A percentile compares a stretch with the other conserved stretches of the same genome.
Conservation (phyloP, 1,284 basidiomycete genomes). For the Apiotrichum montevideense region DNA sequence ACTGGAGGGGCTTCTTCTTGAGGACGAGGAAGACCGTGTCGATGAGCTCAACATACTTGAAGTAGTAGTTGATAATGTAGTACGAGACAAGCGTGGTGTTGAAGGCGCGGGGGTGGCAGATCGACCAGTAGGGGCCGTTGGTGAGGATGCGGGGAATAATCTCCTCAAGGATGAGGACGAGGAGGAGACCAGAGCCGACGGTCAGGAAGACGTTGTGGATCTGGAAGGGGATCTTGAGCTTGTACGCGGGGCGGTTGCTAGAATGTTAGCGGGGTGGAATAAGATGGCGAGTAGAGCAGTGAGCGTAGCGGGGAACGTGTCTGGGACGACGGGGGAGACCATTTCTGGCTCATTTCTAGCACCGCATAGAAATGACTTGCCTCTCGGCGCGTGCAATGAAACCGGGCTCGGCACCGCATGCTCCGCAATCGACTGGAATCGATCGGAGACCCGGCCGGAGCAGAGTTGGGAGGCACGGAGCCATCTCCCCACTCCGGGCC, state of each 20-base stretch:
- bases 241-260: slow-evolving; percentile 59
- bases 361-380: too few relatives aligned
- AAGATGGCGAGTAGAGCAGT: not conserved
- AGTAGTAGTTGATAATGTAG: slow-evolving; percentile 98
- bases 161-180: slow-evolving; percentile 84
- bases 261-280: not conserved
- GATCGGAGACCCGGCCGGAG: too few relatives aligned
- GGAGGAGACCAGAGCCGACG: slow-evolving; percentile 69
- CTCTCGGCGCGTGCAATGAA: too few relatives aligned
- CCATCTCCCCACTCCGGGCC: too few relatives aligned
- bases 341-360: too few relatives aligned
- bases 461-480: too few relatives aligned
- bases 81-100: slow-evolving; percentile 84
- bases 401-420: too few relatives aligned
- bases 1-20: slow-evolving; percentile 96
- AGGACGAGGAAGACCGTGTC: slow-evolving; percentile 96
- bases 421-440: too few relatives aligned
- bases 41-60: slow-evolving; percentile 88
- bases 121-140: slow-evolving; percentile 64
- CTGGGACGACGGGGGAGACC: too few relatives aligned
- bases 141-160: slow-evolving; percentile 69
- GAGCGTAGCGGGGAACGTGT: too few relatives aligned
- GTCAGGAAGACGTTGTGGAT: slow-evolving; percentile 86
- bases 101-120: slow-evolving; percentile 76
- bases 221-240: slow-evolving; percentile 83